Evolutionary conservation across 169 alveolate species (phyloP).

Genomic region (Plasmodium falciparum): DNA sequence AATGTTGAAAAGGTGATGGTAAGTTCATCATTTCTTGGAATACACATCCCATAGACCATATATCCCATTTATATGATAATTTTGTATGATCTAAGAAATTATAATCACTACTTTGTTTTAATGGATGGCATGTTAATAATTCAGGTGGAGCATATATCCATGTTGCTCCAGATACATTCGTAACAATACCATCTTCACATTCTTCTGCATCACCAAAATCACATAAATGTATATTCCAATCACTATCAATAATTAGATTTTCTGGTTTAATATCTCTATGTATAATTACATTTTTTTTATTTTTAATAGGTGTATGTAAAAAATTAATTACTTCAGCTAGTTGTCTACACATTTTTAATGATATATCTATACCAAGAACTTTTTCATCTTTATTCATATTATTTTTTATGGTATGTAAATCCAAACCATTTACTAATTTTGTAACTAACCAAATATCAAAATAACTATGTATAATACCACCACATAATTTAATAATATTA

Average conservation of each 20-base stretch:
- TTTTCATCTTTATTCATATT: conserved; percentile 78
- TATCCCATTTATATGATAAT: conserved; percentile 88
- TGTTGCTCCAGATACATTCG: conserved; percentile 92
- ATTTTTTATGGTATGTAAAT: conserved; percentile 90
- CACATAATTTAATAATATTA: conserved; percentile 85
- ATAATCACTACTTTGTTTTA: conserved; percentile 75
- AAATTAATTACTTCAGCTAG: conserved; percentile 87
- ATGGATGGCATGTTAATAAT: conserved; percentile 85
- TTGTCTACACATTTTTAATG: conserved; percentile 90
- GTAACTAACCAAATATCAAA: conserved; percentile 93
- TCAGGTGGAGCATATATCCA: conserved; percentile 95
- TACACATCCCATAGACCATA: conserved; percentile 91
- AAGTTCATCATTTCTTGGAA: conserved; percentile 88
- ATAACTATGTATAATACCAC: conserved; percentile 91
- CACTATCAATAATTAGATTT: conserved; percentile 83
- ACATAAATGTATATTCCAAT: conserved; percentile 87
- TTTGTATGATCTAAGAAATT: conserved; percentile 52
- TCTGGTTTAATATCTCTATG: conserved; percentile 91
- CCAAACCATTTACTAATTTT: conserved; percentile 87
- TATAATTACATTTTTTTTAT: conserved; percentile 81
- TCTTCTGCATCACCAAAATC: conserved; percentile 92
- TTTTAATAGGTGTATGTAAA: conserved; percentile 88
- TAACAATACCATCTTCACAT: conserved; percentile 85
- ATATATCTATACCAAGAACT: conserved; percentile 60
- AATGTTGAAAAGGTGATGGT: conserved; percentile 87